These are phyloP conservation scores for Crithidia acanthocephali DNA, from an alignment of 208 protist species.

Conservation along the genomic window DNA sequence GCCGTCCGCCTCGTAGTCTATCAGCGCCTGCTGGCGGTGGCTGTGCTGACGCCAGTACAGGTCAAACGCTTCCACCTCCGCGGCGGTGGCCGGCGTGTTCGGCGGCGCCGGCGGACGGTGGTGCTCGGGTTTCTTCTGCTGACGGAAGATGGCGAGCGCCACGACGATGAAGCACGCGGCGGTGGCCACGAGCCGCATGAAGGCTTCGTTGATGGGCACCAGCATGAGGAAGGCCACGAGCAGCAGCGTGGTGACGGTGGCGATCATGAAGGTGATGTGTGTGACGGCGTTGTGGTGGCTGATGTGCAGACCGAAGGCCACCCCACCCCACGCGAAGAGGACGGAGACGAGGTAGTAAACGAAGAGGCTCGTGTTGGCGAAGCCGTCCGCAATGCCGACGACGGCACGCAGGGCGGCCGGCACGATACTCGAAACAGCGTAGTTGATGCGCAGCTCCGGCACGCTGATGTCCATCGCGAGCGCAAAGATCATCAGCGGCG, in stretches of 20 bases:
- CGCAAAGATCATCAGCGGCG: constrained; percentile 39
- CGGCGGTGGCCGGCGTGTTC: constrained; percentile 34
- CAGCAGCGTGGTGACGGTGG: constrained; percentile 16
- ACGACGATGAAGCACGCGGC: constrained; percentile 11
- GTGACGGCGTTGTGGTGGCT: constrained; percentile 13
- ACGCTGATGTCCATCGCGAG: constrained; percentile 38
- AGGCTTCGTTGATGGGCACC: constrained; percentile 5
- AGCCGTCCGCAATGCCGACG: constrained; percentile 29
- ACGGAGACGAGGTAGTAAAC: constrained; percentile 36
- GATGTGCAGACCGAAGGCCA: constrained; percentile 30
- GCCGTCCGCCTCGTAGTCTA: constrained; percentile 11
- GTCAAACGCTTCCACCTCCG: constrained; percentile 26
- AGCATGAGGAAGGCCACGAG: constrained; percentile 24
- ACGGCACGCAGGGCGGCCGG: constrained; percentile 25
- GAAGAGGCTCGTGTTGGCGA: constrained; percentile 16
- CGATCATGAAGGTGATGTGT: constrained; percentile 21
- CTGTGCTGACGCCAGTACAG: constrained; percentile 30
- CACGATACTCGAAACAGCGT: constrained; percentile 37
- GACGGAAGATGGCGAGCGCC: constrained; percentile 4
- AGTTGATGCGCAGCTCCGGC: constrained; percentile 39
- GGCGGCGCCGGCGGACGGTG: constrained; percentile 34
- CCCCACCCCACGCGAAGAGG: constrained; percentile 29
- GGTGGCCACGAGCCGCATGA: constrained; percentile 10
- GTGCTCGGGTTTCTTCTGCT: constrained; percentile 30
- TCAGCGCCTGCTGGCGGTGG: not conserved